Percentiles rank a stretch among this genome's conserved stretches.
These are phyloP conservation scores for Lophiostoma macrostomum DNA, from an alignment of 495 filamentous ascomycete genomes.

Conservation along the genomic window DNA sequence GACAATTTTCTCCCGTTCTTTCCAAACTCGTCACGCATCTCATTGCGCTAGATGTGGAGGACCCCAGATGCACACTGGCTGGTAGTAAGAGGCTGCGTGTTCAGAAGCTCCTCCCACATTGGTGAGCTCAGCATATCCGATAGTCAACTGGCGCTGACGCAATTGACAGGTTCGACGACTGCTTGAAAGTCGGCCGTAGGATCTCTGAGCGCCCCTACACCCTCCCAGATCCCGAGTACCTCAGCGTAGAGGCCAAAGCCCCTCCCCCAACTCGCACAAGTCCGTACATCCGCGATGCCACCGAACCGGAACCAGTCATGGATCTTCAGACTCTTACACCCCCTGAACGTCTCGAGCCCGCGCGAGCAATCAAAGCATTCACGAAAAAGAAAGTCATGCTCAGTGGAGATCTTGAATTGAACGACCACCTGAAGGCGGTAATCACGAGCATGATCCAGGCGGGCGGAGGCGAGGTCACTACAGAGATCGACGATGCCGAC, in stretches of 20 bases:
- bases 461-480: constrained; percentile 66
- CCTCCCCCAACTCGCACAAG: constrained; percentile 44
- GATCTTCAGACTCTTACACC: constrained; percentile 39
- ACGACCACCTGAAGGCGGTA: constrained; percentile 59
- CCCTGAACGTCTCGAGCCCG: constrained; percentile 31
- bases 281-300: constrained; percentile 69
- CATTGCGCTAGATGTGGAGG: constrained; percentile 74
- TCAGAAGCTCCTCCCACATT: constrained; percentile 93
- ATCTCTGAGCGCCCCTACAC: constrained; percentile 86
- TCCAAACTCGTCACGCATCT: constrained; percentile 80
- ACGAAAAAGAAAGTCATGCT: constrained; percentile 56
- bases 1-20: constrained; percentile 66
- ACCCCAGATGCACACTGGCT: constrained; percentile 66
- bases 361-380: constrained; percentile 51
- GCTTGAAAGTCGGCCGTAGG: constrained; percentile 80
- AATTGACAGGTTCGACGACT: constrained; percentile 81
- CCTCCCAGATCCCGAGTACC: constrained; percentile 80
- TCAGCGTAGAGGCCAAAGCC: constrained; percentile 42
- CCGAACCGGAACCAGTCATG: constrained; percentile 58
- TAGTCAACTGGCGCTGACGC: constrained; percentile 7
- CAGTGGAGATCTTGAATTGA: constrained; percentile 66
- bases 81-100: constrained; percentile 59
- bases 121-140: constrained; percentile 51
- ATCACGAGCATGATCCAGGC: constrained; percentile 65
- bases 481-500: constrained; percentile 65